Conservation (phyloP, 345 rosid species). For the Lenwebbia sp. region DNA sequence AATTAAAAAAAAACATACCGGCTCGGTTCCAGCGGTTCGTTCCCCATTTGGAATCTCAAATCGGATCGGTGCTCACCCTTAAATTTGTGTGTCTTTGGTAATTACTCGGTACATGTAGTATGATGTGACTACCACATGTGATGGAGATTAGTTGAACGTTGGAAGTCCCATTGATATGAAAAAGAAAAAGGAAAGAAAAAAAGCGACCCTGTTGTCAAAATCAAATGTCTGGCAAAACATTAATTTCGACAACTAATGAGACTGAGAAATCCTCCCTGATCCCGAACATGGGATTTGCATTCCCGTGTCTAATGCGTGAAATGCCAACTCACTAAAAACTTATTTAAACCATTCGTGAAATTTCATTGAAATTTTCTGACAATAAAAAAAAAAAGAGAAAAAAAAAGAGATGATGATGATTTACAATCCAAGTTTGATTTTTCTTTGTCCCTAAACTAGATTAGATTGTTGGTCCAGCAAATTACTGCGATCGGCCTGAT, state of each 20-base stretch:
- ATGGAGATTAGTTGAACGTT: too few relatives aligned
- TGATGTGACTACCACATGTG: too few relatives aligned
- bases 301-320: not conserved
- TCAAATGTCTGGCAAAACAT: not conserved
- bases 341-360: not conserved
- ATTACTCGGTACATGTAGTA: too few relatives aligned
- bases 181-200: too few relatives aligned
- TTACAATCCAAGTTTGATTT: not conserved
- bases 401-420: not conserved
- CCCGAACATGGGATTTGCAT: not conserved
- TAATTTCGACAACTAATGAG: not conserved
- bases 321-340: not conserved
- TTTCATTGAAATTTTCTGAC: not conserved
- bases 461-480: not conserved
- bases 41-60: too few relatives aligned
- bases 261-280: not conserved
- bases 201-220: not conserved
- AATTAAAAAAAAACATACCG: too few relatives aligned
- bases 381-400: rapidly evolving
- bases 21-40: too few relatives aligned
- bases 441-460: not conserved
- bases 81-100: too few relatives aligned
- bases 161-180: too few relatives aligned
- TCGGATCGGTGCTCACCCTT: too few relatives aligned
- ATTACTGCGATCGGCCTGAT: not conserved